Evolutionary conservation across 768 basidiomycete species (phyloP).

Genomic region (Phlegmacium glaucopus): DNA sequence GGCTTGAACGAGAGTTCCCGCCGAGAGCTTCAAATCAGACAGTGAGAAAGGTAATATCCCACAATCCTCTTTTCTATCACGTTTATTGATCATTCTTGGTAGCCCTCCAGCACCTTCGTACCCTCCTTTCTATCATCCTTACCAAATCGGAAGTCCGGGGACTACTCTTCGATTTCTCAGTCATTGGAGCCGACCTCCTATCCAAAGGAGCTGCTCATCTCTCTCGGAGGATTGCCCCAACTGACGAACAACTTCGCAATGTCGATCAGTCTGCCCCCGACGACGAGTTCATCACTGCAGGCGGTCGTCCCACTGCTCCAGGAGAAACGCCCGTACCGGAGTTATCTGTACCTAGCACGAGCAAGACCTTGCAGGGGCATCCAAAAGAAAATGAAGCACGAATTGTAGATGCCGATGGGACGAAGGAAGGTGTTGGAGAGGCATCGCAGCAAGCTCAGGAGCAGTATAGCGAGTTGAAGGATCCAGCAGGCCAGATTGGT

Average conservation of each 20-base stretch:
- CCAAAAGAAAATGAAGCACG: slow-evolving; percentile 44
- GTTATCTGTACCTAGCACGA: slow-evolving; percentile 29
- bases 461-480: slow-evolving; percentile 6
- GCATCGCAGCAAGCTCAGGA: slow-evolving; percentile 15
- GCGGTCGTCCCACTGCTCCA: slow-evolving; percentile 27
- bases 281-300: slow-evolving; percentile 60
- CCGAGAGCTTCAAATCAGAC: slow-evolving; percentile 54
- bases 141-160: slow-evolving; percentile 95
- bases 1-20: slow-evolving; percentile 38
- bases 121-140: slow-evolving; percentile 78
- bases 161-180: slow-evolving; percentile 72
- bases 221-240: slow-evolving; percentile 66
- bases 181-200: slow-evolving; percentile 82
- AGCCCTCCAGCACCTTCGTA: slow-evolving; percentile 86
- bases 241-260: slow-evolving; percentile 52
- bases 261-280: slow-evolving; percentile 70
- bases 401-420: slow-evolving; percentile 28
- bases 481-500: slow-evolving; percentile 1
- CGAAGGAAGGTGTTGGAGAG: slow-evolving; percentile 25
- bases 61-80: not conserved
- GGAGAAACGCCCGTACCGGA: slow-evolving; percentile 34
- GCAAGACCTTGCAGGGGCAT: slow-evolving; percentile 34
- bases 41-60: slow-evolving; percentile 56
- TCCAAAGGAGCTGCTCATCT: slow-evolving; percentile 69
- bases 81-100: not conserved